Conservation (phyloP, 2,329 filamentous ascomycete genomes). For the Elsinoe batatas region DNA sequence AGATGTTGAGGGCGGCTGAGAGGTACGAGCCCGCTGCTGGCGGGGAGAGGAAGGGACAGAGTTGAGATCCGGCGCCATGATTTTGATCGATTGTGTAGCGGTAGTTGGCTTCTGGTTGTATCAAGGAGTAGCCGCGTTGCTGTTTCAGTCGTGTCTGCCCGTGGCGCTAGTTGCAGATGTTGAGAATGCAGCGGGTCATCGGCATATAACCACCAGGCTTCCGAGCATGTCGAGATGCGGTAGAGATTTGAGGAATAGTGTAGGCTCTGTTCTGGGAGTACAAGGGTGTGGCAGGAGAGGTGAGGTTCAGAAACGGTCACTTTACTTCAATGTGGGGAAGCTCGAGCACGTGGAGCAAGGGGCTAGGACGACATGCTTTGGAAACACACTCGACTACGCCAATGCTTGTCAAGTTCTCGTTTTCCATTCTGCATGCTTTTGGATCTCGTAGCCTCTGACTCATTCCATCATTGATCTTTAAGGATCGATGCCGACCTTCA, state of each 20-base stretch:
- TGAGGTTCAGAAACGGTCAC: not conserved
- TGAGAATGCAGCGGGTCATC: not conserved
- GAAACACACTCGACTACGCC: not conserved
- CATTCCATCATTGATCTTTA: too few species aligned
- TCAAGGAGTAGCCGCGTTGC: not conserved
- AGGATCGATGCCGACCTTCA: too few species aligned
- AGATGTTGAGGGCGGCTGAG: slow-evolving; percentile 29
- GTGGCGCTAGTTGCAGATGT: not conserved
- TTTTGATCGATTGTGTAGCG: not conserved
- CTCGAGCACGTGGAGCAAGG: not conserved
- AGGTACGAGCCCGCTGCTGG: slow-evolving; percentile 25
- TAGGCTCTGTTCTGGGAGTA: not conserved
- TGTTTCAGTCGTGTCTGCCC: not conserved
- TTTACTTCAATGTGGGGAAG: slow-evolving; percentile 5
- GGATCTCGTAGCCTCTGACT: not conserved
- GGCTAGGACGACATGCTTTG: not conserved
- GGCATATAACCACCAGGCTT: not conserved
- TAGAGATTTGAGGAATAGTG: not conserved
- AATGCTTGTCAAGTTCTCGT: not conserved
- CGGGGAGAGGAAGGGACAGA: slow-evolving; percentile 32
- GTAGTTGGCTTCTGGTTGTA: not conserved
- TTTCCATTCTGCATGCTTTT: slow-evolving; percentile 1
- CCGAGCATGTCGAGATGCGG: not conserved
- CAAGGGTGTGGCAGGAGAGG: not conserved
- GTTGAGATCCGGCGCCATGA: slow-evolving; percentile 43